These are phyloP conservation scores for Erysiphe pulchra DNA, from an alignment of 2,329 filamentous ascomycete species.

Conservation along the genomic window DNA sequence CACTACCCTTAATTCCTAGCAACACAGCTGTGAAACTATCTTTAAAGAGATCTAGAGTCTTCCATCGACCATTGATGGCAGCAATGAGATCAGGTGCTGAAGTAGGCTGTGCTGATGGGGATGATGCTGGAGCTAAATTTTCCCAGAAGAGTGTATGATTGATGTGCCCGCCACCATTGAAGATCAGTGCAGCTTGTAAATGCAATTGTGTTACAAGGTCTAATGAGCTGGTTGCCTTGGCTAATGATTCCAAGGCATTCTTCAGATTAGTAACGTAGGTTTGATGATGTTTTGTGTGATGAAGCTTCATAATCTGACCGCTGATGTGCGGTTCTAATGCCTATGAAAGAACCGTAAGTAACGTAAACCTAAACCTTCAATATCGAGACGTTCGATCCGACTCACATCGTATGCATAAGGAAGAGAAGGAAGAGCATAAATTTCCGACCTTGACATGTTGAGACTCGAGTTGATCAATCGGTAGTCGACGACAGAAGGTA, in stretches of 20 bases:
- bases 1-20: constrained; percentile 53
- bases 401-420: constrained; percentile 32
- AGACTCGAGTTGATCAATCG: too few species aligned
- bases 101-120: constrained; percentile 27
- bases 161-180: constrained; percentile 79
- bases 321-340: constrained; percentile 52
- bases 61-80: constrained; percentile 40
- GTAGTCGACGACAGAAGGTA: too few species aligned
- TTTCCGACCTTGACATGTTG: background rate
- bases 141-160: constrained; percentile 90
- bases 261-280: constrained; percentile 58
- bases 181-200: constrained; percentile 49
- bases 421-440: background rate
- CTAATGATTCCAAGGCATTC: constrained; percentile 32
- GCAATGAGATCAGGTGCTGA: constrained; percentile 30
- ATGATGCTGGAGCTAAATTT: constrained; percentile 40
- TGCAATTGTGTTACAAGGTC: constrained; percentile 39
- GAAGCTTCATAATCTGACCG: constrained; percentile 55
- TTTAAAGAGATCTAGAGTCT: constrained; percentile 38
- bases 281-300: constrained; percentile 58
- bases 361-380: constrained; percentile 5
- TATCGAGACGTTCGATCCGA: constrained; percentile 3
- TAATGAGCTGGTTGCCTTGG: constrained; percentile 25
- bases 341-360: constrained; percentile 16
- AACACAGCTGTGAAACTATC: constrained; percentile 38